Evolutionary conservation across 345 rosid species (phyloP), one percentile per base, ranked within the genome.

Genomic region (Lagerstroemia speciosa): DNA sequence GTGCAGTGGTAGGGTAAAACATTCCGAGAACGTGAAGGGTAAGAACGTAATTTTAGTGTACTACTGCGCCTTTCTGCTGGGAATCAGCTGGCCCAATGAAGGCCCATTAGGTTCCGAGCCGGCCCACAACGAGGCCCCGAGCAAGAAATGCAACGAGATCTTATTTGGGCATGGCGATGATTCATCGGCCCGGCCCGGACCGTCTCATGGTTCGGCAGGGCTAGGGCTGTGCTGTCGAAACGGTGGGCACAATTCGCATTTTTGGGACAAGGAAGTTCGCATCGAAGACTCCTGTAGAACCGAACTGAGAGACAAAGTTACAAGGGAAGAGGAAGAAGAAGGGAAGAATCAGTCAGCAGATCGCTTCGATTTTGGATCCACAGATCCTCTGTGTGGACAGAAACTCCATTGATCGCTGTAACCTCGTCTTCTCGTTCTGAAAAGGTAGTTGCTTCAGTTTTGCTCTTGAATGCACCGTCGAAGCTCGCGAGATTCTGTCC

Each of bases 1-100:
- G 3, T 58, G 62, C 71, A 27, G 29, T 66, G 30, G 64, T 67
- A 61, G 76, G 72, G 74, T 45, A 55, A 77, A 73, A 75, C 69
- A 31, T 68, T 57, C 53, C 41, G 12, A 19, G n/a, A 33, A 53
- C 27, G 50, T 27, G 20, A 6, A 68, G 81, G 71, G 74, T 27
- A 72, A 64, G 46, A 52, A n/a, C 31, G 71, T 69, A 60, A 33
- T 65, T 78, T 52, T 10, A 15, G 20, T 19, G n/a, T 22, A 48
- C 6, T 22, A 19, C n/a, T 41, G 46, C 20, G 24, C 55, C 3
- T 48, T 30, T 31, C 52, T 10, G 34, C 3, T 9, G 37, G 55
- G 55, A 24, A 24, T 22, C 1, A 20, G n/a, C n/a, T n/a, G n/a
- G n/a, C n/a, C n/a, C n/a, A n/a, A n/a, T n/a, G n/a, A n/a, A n/a